Conservation (phyloP, 768 basidiomycete species). For the Clitopilus passeckerianus region DNA sequence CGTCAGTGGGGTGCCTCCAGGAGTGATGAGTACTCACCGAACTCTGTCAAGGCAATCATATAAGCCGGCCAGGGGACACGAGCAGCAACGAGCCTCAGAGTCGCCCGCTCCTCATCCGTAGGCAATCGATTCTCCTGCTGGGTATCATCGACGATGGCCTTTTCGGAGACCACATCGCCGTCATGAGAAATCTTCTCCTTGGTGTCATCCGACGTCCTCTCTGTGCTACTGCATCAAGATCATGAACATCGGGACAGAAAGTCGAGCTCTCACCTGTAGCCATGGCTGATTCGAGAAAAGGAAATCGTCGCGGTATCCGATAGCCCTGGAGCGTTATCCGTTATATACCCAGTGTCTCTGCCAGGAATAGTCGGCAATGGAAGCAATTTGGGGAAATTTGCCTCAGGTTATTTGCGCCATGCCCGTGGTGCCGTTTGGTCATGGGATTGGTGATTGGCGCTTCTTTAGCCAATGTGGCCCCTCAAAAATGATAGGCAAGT, state of each 20-base stretch:
- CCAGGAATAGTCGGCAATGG: no score
- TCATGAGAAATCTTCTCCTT: background rate
- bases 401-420: no score
- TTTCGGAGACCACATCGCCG: background rate
- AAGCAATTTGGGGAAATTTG: no score
- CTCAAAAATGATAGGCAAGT: no score
- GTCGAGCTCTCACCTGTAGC: background rate
- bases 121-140: conserved; percentile 2
- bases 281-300: background rate
- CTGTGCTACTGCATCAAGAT: no score
- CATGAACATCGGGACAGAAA: no score
- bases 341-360: background rate
- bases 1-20: no score
- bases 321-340: background rate
- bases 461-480: background rate
- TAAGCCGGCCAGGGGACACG: conserved; percentile 11
- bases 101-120: conserved; percentile 9
- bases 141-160: background rate
- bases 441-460: background rate
- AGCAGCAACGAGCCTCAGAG: conserved; percentile 10
- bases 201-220: background rate
- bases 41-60: conserved; percentile 10
- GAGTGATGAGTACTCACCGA: conserved; percentile 4
- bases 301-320: background rate
- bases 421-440: background rate